Base-by-base conservation (phyloP, 306 rosid genomes). In the Inga oerstediana region DNA sequence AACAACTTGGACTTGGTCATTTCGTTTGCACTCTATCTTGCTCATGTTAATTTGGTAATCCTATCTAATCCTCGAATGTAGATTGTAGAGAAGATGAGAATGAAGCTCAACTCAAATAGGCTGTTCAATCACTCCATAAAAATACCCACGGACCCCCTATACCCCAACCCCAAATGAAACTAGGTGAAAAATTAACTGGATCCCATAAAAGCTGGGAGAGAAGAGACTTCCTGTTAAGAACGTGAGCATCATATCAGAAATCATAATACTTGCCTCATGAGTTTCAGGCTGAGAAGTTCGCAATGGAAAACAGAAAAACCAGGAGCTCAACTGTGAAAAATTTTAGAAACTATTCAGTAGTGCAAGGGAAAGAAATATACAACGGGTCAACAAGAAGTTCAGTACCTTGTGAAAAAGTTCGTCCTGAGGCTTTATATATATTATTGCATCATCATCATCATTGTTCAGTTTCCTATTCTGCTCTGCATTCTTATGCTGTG, bases 401-500 rank as follows among this genome's bases (percentile, higher is more conserved):
- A 34, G 68, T 89, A 94, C 98, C 99, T 90, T 84, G 72, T 89
- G 97, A 77, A 94, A 90, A 74, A 96, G 78, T 80, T 96, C 97
- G 82, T 96, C 97, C 89, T 96, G 97, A 3, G 91, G 89, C 87
- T 96, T 96, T 66, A 87, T 39, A 82, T 94, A 96, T 67, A 91
- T 83, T 68, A 85, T 82, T 10, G 79, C 81, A 84, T 88, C 93
- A 22, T 27, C 93, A 22, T 27, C 72, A n/a, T 76, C 87, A 62
- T 37, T 56, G 75, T 62, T 80, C 41, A 6, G 35, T 54, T 85
- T 88, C 78, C 85, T 84, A 80, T 87, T 92, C 75, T 46, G 85
- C 73, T 81, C 86, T 49, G 81, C 85, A 72, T 61, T 86, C 83
- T 87, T 92, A 81, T 52, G 87, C 97, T 94, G 85, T 75, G 83